Base-by-base conservation (phyloP, 805 yeast species). In the Barnettozyma californica region DNA sequence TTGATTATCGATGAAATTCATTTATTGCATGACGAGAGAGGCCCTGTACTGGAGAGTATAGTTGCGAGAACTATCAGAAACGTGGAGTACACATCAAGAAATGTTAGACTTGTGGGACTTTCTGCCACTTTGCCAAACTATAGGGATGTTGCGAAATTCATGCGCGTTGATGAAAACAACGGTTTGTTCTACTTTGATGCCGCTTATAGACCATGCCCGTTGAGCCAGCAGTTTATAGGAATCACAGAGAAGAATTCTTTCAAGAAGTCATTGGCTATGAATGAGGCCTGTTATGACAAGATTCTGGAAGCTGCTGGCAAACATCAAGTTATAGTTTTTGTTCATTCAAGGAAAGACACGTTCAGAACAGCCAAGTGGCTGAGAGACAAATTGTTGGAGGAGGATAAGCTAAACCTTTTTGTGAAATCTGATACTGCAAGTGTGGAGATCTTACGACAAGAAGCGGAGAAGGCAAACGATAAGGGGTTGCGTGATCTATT, bases 51-150 rank as follows among this genome's bases (percentile, higher is more conserved):
- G 41, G 99, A 92, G 61, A 81, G 85, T 58, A 84, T 92, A 44
- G 92, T 92, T 5, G 80, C 95, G 4, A 75, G 98, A 60, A 77
- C 87, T 1, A 55, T 83, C 16, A 68, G 84, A 48, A 69, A 72
- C 38, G 57, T 65, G 2, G 75, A 73, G 41, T 66, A 66, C 10
- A 64, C 76, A 0, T 74, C 73, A 8, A 74, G 70, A 13, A 68
- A 72, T 11, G 83, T 83, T 0, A 73, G 99, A 53, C 63, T 92
- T 8, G 82, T 91, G 11, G 98, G 95, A 0, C 70, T 92, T 13
- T 90, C 97, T 1, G 98, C 98, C 0, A 91, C 98, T 0, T 74
- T 92, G 45, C 97, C 97, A 2, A 90, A 91, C 61, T 92, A 84
- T 61, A 64, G 68, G 51, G 97, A 92, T 64, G 97, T 92, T 34